phyloP scores from a whole-genome alignment of 23 red algal species.

The Agarophyton chilense region DNA sequence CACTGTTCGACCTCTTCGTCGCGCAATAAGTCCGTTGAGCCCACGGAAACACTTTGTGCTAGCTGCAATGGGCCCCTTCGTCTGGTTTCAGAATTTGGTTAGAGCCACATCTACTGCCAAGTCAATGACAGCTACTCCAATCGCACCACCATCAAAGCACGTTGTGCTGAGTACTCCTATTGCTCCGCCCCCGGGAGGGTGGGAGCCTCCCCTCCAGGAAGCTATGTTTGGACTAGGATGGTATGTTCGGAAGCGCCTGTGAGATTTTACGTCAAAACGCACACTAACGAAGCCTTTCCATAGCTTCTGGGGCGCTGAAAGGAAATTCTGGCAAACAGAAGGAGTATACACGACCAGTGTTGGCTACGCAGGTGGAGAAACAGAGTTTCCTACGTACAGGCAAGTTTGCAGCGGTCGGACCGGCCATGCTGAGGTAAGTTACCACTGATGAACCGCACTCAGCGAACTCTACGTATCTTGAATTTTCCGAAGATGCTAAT shows the following conservation, averaged over 20 bases:
- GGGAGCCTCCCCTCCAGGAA: slow-evolving; percentile 41
- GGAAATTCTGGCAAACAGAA: slow-evolving; percentile 73
- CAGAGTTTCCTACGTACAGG: slow-evolving; percentile 79
- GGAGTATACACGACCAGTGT: slow-evolving; percentile 92
- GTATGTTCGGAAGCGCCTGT: background rate
- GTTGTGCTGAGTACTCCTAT: slow-evolving; percentile 42
- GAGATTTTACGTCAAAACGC: background rate
- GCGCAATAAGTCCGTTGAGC: background rate
- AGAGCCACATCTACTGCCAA: background rate
- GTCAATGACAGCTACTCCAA: slow-evolving; percentile 19
- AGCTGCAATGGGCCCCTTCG: slow-evolving; percentile 32
- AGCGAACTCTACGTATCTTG: background rate
- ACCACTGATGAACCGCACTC: background rate
- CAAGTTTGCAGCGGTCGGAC: slow-evolving; percentile 88
- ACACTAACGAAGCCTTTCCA: background rate
- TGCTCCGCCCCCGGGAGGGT: slow-evolving; percentile 28
- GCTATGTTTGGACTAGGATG: slow-evolving; percentile 74
- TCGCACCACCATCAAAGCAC: slow-evolving; percentile 16
- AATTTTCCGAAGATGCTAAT: background rate
- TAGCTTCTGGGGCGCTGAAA: slow-evolving; percentile 96
- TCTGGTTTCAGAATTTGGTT: slow-evolving; percentile 5
- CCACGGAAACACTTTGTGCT: background rate
- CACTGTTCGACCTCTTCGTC: background rate
- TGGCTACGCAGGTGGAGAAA: slow-evolving; percentile 85
- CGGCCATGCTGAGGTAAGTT: slow-evolving; percentile 88